These are phyloP conservation scores for Talaromyces adpressus DNA, from an alignment of 495 filamentous ascomycete genomes.

Conservation along the genomic window DNA sequence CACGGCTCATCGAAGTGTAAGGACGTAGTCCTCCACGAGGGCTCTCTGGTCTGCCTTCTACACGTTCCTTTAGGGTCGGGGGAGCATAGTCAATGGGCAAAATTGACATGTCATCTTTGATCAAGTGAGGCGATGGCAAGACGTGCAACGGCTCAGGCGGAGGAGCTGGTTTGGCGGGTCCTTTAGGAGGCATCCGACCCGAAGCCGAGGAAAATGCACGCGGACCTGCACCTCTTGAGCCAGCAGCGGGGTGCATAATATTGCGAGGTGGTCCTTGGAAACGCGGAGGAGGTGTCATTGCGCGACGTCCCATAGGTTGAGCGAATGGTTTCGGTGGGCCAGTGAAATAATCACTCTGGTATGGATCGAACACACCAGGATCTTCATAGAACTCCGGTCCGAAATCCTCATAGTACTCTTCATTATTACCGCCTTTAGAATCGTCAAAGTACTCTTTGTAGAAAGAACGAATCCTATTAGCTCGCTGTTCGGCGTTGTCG, in stretches of 20 bases:
- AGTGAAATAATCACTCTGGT: constrained; percentile 66
- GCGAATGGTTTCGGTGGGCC: constrained; percentile 59
- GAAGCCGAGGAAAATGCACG: constrained; percentile 67
- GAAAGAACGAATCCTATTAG: constrained; percentile 94
- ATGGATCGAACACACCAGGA: constrained; percentile 63
- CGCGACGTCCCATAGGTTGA: constrained; percentile 76
- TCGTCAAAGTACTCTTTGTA: constrained; percentile 99
- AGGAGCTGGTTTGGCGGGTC: constrained; percentile 54
- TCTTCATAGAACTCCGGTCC: constrained; percentile 53
- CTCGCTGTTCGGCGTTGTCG: constrained; percentile 86
- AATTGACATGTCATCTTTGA: constrained; percentile 77
- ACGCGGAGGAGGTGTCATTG: constrained; percentile 93
- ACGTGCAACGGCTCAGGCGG: constrained; percentile 67
- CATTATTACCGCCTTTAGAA: constrained; percentile 48
- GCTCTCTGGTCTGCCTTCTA: constrained; percentile 70
- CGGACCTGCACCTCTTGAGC: constrained; percentile 40
- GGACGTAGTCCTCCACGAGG: constrained; percentile 69
- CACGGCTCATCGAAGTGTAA: constrained; percentile 61
- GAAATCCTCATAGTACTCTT: constrained; percentile 65
- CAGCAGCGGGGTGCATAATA: constrained; percentile 39
- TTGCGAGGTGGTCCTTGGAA: constrained; percentile 50
- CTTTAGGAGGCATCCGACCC: constrained; percentile 40
- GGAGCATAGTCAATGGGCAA: constrained; percentile 83
- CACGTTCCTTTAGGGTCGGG: constrained; percentile 60
- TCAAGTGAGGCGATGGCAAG: constrained; percentile 77